Evolutionary conservation across 2,329 filamentous ascomycete genomes (phyloP).

Genomic region (Monosporascus sp.): DNA sequence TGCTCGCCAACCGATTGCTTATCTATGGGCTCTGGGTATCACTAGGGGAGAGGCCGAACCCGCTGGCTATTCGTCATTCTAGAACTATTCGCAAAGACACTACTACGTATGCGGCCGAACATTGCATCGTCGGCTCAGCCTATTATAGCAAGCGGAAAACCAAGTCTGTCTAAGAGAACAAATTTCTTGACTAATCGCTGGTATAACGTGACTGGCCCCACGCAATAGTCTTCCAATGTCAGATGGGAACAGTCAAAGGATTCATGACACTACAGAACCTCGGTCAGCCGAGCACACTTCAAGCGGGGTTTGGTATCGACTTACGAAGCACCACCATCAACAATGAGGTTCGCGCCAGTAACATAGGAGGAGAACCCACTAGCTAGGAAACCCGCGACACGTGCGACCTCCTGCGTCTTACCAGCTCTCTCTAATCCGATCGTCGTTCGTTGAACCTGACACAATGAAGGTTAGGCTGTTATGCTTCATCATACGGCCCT

Average conservation of each 20-base stretch:
- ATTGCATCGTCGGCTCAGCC: too few species aligned
- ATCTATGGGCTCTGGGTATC: too few species aligned
- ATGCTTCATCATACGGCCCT: not conserved
- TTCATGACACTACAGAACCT: slow-evolving; percentile 31
- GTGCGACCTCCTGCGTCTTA: slow-evolving; percentile 51
- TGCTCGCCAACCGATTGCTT: too few species aligned
- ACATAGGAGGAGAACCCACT: slow-evolving; percentile 60
- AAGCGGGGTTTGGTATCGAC: slow-evolving; percentile 6
- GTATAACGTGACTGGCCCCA: too few species aligned
- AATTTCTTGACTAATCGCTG: too few species aligned
- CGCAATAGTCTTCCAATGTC: slow-evolving; percentile 2
- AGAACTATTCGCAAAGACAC: too few species aligned
- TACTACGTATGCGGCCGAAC: too few species aligned
- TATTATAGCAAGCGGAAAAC: too few species aligned
- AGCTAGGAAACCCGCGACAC: slow-evolving; percentile 58
- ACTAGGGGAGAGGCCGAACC: too few species aligned
- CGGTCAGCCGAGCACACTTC: slow-evolving; percentile 9
- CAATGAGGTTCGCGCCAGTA: slow-evolving; percentile 56
- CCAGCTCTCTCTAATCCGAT: slow-evolving; percentile 57
- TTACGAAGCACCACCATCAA: slow-evolving; percentile 53
- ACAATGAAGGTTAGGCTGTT: not conserved
- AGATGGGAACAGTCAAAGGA: slow-evolving; percentile 35
- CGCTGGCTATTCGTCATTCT: too few species aligned
- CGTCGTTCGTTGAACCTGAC: slow-evolving; percentile 38
- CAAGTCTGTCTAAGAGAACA: too few species aligned